A percentile compares a stretch with the other conserved stretches of the same genome.
These are phyloP conservation scores for Fagus sylvatica DNA, from an alignment of 306 rosid species.

Conservation along the genomic window DNA sequence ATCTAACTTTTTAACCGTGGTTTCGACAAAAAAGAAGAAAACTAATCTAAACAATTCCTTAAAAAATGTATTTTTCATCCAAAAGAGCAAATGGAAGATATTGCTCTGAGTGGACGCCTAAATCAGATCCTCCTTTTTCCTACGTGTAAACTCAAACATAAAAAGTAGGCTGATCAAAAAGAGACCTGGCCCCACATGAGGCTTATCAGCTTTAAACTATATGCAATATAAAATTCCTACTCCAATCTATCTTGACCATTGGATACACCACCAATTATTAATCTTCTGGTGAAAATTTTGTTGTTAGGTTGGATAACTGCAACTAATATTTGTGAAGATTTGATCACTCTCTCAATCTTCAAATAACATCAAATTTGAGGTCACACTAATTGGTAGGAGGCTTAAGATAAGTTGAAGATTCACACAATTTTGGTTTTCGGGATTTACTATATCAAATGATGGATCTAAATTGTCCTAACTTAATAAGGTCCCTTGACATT, in stretches of 20 bases:
- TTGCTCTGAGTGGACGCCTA: constrained; percentile 4
- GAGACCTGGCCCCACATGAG: constrained; percentile 30
- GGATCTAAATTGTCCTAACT: no score
- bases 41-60: background rate
- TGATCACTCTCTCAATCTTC: no score
- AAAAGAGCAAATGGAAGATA: background rate
- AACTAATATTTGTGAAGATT: no score
- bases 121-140: background rate
- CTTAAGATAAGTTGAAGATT: no score
- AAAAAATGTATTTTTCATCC: background rate
- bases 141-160: background rate
- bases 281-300: background rate
- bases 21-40: background rate
- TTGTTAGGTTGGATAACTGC: no score
- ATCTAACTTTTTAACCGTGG: background rate
- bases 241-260: background rate
- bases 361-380: background rate
- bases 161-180: constrained; percentile 12
- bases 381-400: no score
- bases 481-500: no score
- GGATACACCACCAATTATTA: background rate
- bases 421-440: no score
- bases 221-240: background rate
- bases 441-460: no score
- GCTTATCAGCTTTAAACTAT: constrained; percentile 30